These are phyloP conservation scores for Phytopythium montanum DNA, from an alignment of 352 stramenopile species.

Conservation along the genomic window DNA sequence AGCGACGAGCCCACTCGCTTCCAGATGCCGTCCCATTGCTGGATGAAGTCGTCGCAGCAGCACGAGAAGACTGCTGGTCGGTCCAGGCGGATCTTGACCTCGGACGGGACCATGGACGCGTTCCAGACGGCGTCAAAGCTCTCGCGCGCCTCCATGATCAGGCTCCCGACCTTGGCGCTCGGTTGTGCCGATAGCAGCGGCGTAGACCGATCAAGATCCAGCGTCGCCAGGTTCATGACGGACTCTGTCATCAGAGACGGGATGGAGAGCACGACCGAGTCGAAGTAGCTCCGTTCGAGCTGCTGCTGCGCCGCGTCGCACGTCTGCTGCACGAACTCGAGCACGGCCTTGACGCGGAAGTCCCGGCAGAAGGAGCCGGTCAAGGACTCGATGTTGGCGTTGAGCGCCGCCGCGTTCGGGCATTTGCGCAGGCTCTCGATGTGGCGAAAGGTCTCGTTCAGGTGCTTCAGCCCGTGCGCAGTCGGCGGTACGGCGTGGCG, in stretches of 20 bases:
- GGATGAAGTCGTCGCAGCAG: constrained; percentile 40
- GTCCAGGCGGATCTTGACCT: constrained; percentile 61
- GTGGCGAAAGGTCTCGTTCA: constrained; percentile 66
- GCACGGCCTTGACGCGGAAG: constrained; percentile 55
- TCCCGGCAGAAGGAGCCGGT: constrained; percentile 64
- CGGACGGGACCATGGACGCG: constrained; percentile 64
- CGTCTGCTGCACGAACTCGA: constrained; percentile 49
- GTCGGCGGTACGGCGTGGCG: constrained; percentile 38
- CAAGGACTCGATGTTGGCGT: constrained; percentile 59
- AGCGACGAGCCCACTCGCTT: constrained; percentile 40
- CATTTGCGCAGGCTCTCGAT: constrained; percentile 67
- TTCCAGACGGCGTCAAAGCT: constrained; percentile 60
- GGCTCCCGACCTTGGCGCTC: constrained; percentile 34
- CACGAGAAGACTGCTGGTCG: constrained; percentile 42
- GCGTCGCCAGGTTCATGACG: constrained; percentile 3
- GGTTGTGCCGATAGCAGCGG: background rate
- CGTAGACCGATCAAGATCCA: constrained; percentile 2
- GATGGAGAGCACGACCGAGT: constrained; percentile 30
- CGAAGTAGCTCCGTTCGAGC: constrained; percentile 68
- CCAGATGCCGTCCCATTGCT: constrained; percentile 51
- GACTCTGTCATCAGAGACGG: constrained; percentile 33
- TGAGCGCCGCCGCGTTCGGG: constrained; percentile 54
- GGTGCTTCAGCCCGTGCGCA: constrained; percentile 32
- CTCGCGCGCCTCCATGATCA: constrained; percentile 43
- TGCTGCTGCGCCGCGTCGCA: constrained; percentile 27